Conservation (phyloP, 805 yeast species). For the Teunomyces tritomae region DNA sequence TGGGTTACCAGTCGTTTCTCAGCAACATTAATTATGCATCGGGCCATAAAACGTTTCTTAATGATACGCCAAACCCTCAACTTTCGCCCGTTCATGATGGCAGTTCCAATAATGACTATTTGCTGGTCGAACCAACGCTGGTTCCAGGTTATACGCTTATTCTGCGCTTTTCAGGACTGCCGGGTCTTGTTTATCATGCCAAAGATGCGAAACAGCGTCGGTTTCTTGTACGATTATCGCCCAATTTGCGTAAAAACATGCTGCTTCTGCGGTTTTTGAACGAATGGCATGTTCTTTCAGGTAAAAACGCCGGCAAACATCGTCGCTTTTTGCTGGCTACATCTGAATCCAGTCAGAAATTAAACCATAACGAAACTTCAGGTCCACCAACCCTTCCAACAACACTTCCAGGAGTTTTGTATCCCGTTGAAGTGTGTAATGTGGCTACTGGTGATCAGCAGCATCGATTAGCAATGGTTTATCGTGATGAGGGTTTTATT, state of each 20-base stretch:
- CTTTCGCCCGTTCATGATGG: slow-evolving; percentile 7
- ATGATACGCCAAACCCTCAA: slow-evolving; percentile 7
- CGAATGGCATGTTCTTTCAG: slow-evolving; percentile 34
- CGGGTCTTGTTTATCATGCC: slow-evolving; percentile 18
- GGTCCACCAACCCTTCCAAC: slow-evolving; percentile 26
- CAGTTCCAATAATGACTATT: slow-evolving; percentile 11
- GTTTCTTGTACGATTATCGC: slow-evolving; percentile 22
- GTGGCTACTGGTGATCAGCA: not conserved
- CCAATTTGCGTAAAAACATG: slow-evolving; percentile 18
- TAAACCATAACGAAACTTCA: not conserved
- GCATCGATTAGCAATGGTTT: slow-evolving; percentile 8
- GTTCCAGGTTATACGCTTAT: slow-evolving; percentile 23
- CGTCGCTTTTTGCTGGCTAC: slow-evolving; percentile 13
- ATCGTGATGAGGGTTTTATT: slow-evolving; percentile 8
- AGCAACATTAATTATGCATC: slow-evolving; percentile 22
- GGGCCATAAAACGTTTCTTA: slow-evolving; percentile 18
- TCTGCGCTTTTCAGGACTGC: slow-evolving; percentile 14
- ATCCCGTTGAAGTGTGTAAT: slow-evolving; percentile 20
- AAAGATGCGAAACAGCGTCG: slow-evolving; percentile 10
- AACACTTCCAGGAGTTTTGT: slow-evolving; percentile 25
- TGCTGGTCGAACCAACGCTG: slow-evolving; percentile 13
- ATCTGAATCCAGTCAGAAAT: too few species aligned
- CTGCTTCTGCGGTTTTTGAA: slow-evolving; percentile 28
- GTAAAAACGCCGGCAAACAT: slow-evolving; percentile 15
- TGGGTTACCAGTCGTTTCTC: slow-evolving; percentile 22